Percentiles rank a stretch among this genome's conserved stretches.
phyloP scores from a whole-genome alignment of 108 stramenopile genomes.

The Aureococcus anophagefferens region DNA sequence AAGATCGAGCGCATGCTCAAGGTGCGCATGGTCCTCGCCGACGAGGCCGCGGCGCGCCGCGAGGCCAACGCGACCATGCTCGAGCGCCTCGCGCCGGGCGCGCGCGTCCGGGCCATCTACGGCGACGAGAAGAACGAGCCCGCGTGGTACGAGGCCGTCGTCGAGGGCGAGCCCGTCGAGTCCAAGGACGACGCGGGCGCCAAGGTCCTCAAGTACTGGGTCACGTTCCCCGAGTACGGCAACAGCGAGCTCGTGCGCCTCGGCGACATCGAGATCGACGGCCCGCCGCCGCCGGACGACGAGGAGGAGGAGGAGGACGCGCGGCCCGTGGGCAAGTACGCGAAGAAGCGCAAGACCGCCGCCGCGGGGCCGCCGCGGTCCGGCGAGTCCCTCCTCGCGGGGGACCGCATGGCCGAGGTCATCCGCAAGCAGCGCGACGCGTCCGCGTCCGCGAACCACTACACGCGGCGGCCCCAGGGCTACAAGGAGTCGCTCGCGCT shows the following conservation, averaged over 20 bases:
- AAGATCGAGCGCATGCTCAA: slow-evolving; percentile 78
- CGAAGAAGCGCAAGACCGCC: not conserved
- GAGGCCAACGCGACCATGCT: slow-evolving; percentile 46
- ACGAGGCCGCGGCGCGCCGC: slow-evolving; percentile 73
- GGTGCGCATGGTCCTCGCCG: slow-evolving; percentile 74
- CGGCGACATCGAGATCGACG: slow-evolving; percentile 73
- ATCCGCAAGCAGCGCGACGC: slow-evolving; percentile 55
- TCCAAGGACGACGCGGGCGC: slow-evolving; percentile 47
- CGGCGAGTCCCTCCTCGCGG: slow-evolving; percentile 17
- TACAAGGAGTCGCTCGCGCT: slow-evolving; percentile 37
- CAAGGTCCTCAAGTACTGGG: slow-evolving; percentile 65
- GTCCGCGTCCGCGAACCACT: slow-evolving; percentile 40
- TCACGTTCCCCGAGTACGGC: slow-evolving; percentile 89
- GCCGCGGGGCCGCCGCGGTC: not conserved
- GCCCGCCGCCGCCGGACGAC: slow-evolving; percentile 5
- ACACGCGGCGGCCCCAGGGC: slow-evolving; percentile 40
- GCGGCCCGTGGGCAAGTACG: not conserved
- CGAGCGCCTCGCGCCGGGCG: slow-evolving; percentile 46
- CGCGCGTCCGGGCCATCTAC: slow-evolving; percentile 71
- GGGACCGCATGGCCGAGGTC: slow-evolving; percentile 61
- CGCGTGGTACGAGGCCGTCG: slow-evolving; percentile 88
- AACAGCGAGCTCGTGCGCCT: slow-evolving; percentile 74
- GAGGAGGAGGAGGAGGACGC: slow-evolving; percentile 4
- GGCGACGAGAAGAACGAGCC: slow-evolving; percentile 89
- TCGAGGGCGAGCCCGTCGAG: slow-evolving; percentile 60